A percentile compares a stretch with the other conserved stretches of the same genome.
Evolutionary conservation across 768 basidiomycete genomes (phyloP).

Genomic region (Phaeolepiota aurea): DNA sequence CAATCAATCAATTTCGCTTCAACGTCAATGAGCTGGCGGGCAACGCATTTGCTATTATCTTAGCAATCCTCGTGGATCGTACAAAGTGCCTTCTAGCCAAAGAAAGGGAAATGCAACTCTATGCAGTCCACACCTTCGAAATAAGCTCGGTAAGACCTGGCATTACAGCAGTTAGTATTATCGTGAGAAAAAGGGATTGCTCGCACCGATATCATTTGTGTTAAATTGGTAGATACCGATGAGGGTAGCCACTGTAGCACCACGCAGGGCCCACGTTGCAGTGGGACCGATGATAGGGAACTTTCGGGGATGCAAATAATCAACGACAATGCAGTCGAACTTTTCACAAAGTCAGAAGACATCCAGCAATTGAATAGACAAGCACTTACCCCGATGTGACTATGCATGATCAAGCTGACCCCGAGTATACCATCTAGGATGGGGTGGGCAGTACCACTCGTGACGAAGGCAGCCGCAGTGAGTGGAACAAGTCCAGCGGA

Average conservation of each 20-base stretch:
- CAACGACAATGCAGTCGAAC: constrained; percentile 73
- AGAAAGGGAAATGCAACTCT: too few relatives aligned
- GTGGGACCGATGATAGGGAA: constrained; percentile 75
- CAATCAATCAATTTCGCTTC: too few relatives aligned
- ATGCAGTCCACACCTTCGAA: constrained; percentile 77
- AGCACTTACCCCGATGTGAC: constrained; percentile 81
- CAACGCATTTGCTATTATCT: too few relatives aligned
- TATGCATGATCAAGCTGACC: constrained; percentile 84
- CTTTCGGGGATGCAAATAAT: constrained; percentile 92
- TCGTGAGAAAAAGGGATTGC: not conserved
- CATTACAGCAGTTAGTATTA: constrained; percentile 2
- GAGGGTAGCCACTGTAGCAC: constrained; percentile 71
- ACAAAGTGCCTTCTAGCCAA: too few relatives aligned
- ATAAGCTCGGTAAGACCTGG: constrained; percentile 83
- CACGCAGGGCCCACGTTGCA: constrained; percentile 68
- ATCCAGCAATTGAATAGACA: not conserved
- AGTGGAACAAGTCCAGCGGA: constrained; percentile 84
- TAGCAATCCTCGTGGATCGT: too few relatives aligned
- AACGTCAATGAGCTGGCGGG: too few relatives aligned
- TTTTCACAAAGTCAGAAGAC: too few relatives aligned
- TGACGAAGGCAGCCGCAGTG: constrained; percentile 79
- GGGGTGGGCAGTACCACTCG: constrained; percentile 69
- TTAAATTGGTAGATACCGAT: constrained; percentile 97
- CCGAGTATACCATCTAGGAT: constrained; percentile 87
- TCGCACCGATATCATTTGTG: constrained; percentile 93